Percentiles rank a stretch among this genome's conserved stretches.
Conservation (phyloP, 129 eudicot genomes). For the Helianthus annuus region HanXRQr2.0-SUNRISE NC_035434.2:3289777-3290276, state of each 20-base stretch:
- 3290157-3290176: too few relatives aligned
- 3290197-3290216: too few relatives aligned
- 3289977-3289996: not conserved
- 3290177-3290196: too few relatives aligned
- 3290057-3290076: not conserved
- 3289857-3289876: slow-evolving; percentile 53
- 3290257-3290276: too few relatives aligned
- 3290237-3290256: too few relatives aligned
- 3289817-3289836: slow-evolving; percentile 53
- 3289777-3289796: not conserved
- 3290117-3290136: too few relatives aligned
- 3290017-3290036: not conserved
- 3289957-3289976: too few relatives aligned
- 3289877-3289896: slow-evolving; percentile 60
- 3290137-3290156: too few relatives aligned
- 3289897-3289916: slow-evolving; percentile 66
- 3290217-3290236: too few relatives aligned
- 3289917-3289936: slow-evolving; percentile 18
- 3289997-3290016: not conserved
- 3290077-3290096: too few relatives aligned
- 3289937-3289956: too few relatives aligned
- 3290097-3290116: too few relatives aligned
- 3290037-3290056: not conserved
- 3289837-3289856: slow-evolving; percentile 81
- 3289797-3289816: slow-evolving; percentile 18